Evolutionary conservation across 2,329 filamentous ascomycete species (phyloP).

Genomic region (Mollisia scopiformis): DNA sequence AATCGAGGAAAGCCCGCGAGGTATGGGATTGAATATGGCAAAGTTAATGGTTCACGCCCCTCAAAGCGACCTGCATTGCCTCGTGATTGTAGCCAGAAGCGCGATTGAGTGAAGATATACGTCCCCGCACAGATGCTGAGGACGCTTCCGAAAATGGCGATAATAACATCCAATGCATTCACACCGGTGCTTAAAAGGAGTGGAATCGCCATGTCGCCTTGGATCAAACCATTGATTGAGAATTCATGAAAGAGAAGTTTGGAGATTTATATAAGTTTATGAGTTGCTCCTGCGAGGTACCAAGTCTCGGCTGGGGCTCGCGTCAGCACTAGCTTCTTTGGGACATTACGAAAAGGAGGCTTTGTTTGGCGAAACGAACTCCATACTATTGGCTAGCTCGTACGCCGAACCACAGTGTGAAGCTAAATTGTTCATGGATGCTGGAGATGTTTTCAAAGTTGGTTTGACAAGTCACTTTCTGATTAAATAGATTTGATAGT

Average conservation of each 20-base stretch:
- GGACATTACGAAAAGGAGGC: neutral
- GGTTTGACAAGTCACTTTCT: too few species aligned
- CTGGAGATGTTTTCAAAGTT: too few species aligned
- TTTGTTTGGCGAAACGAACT: neutral
- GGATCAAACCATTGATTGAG: neutral
- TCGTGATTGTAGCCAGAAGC: slow-evolving; percentile 20
- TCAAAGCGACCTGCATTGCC: slow-evolving; percentile 15
- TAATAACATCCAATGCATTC: neutral
- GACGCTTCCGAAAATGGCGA: neutral
- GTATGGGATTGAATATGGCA: slow-evolving; percentile 22
- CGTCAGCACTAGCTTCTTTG: slow-evolving; percentile 4
- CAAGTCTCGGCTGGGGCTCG: too few species aligned
- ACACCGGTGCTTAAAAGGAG: neutral
- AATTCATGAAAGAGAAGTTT: neutral
- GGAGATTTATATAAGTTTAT: too few species aligned
- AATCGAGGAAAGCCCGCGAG: slow-evolving; percentile 12
- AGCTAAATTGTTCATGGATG: too few species aligned
- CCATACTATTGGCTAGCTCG: neutral
- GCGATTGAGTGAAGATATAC: slow-evolving; percentile 16
- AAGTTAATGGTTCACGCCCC: slow-evolving; percentile 18
- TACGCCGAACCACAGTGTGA: too few species aligned
- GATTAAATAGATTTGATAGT: too few species aligned
- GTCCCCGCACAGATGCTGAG: slow-evolving; percentile 3
- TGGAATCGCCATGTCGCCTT: neutral
- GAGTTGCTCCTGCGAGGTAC: too few species aligned